These are phyloP conservation scores for Nicotiana undulata DNA, from an alignment of 257 asterid genomes.

Conservation along the genomic window DNA sequence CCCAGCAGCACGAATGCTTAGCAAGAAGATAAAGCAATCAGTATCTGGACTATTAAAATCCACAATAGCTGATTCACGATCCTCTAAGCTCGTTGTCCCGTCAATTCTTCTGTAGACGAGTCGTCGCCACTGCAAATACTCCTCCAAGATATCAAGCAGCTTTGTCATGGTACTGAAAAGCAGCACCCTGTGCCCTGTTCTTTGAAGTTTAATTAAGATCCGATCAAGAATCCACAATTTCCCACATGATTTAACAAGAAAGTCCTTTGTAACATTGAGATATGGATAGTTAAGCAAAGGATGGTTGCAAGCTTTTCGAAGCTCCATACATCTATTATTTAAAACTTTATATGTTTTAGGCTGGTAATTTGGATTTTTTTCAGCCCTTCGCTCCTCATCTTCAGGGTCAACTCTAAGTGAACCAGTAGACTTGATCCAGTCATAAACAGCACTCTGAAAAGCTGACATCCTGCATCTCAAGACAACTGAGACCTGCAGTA, in stretches of 20 bases:
- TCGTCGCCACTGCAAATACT: conserved; percentile 95
- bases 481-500: conserved; percentile 84
- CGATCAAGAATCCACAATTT: conserved; percentile 94
- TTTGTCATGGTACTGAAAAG: conserved; percentile 98
- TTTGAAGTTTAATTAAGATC: conserved; percentile 81
- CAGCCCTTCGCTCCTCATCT: conserved; percentile 74
- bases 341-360: conserved; percentile 64
- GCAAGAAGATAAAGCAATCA: conserved; percentile 94
- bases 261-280: conserved; percentile 85
- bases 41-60: conserved; percentile 84
- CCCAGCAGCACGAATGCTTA: conserved; percentile 99
- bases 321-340: conserved; percentile 96
- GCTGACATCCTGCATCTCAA: conserved; percentile 97
- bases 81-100: conserved; percentile 97
- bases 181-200: conserved; percentile 91
- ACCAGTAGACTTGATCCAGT: conserved; percentile 97
- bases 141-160: conserved; percentile 95
- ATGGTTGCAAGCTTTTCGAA: conserved; percentile 93
- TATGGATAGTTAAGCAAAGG: conserved; percentile 95
- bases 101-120: conserved; percentile 92
- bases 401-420: conserved; percentile 95
- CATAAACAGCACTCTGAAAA: conserved; percentile 85
- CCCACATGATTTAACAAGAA: conserved; percentile 94
- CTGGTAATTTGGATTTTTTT: conserved; percentile 74
- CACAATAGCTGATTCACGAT: conserved; percentile 95